These are phyloP conservation scores for Lactuca saligna DNA, from an alignment of 129 eudicot genomes.

Conservation along the genomic window DNA sequence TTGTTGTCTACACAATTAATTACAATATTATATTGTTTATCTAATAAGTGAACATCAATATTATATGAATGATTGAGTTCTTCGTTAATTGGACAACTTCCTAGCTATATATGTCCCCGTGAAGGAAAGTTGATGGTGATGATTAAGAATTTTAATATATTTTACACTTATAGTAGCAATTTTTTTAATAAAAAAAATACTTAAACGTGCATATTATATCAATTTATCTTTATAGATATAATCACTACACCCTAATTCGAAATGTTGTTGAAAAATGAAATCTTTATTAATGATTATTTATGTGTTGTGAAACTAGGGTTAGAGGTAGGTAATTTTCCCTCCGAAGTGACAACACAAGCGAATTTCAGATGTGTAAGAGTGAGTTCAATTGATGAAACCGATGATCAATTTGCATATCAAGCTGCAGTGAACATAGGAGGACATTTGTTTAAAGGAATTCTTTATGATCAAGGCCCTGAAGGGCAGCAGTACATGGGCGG, in stretches of 20 bases:
- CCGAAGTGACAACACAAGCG: slow-evolving; percentile 70
- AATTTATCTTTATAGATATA: no score
- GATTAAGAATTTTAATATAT: slow-evolving; percentile 17
- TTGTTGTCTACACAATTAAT: background rate
- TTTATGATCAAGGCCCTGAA: slow-evolving; percentile 81
- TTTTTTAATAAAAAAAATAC: background rate
- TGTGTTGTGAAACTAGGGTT: slow-evolving; percentile 43
- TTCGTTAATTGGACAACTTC: background rate
- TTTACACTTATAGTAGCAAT: background rate
- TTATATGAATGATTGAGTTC: background rate
- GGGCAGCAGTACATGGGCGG: slow-evolving; percentile 56
- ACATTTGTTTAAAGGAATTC: slow-evolving; percentile 79
- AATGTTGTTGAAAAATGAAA: background rate
- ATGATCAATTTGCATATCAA: slow-evolving; percentile 80
- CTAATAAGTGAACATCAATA: background rate
- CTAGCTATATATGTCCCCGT: background rate
- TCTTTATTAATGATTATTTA: background rate
- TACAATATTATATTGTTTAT: slow-evolving; percentile 11
- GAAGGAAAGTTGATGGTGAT: slow-evolving; percentile 29
- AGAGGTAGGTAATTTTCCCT: slow-evolving; percentile 72
- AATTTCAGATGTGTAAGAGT: slow-evolving; percentile 80
- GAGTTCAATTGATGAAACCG: slow-evolving; percentile 67
- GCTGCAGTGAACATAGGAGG: slow-evolving; percentile 81
- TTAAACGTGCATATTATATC: slow-evolving; percentile 18
- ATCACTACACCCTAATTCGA: slow-evolving; percentile 5